These are phyloP conservation scores for Mycena amicta DNA, from an alignment of 768 basidiomycete genomes.

Conservation along the genomic window DNA sequence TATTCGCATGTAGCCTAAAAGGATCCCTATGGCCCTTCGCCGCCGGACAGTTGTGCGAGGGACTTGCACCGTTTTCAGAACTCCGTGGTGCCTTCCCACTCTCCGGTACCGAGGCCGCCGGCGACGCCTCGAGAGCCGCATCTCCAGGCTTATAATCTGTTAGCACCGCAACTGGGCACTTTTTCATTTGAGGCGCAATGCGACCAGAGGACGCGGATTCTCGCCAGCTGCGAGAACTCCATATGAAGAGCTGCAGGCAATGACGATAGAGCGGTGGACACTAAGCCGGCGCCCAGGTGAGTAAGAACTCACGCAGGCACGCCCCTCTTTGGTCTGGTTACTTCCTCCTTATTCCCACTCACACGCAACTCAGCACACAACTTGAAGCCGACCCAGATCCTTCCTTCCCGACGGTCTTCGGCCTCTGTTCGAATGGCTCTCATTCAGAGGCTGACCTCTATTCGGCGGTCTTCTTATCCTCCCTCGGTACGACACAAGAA, in stretches of 20 bases:
- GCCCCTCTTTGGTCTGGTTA: neutral
- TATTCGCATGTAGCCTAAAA: slow-evolving; percentile 35
- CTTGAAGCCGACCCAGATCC: slow-evolving; percentile 58
- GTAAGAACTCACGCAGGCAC: no score
- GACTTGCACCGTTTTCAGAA: slow-evolving; percentile 55
- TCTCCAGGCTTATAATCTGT: slow-evolving; percentile 5
- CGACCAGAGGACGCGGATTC: slow-evolving; percentile 69
- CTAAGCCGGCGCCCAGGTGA: neutral
- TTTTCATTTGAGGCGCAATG: no score
- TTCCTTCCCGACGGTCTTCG: slow-evolving; percentile 57
- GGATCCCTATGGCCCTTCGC: slow-evolving; percentile 38
- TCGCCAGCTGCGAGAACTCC: slow-evolving; percentile 34
- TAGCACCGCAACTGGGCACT: slow-evolving; percentile 26
- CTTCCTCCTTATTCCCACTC: slow-evolving; percentile 12
- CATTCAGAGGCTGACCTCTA: neutral
- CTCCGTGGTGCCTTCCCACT: slow-evolving; percentile 59
- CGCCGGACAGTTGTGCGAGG: slow-evolving; percentile 54
- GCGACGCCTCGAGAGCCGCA: slow-evolving; percentile 31
- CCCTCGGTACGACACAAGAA: neutral
- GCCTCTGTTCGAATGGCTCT: no score
- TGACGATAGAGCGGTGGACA: neutral
- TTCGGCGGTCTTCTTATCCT: neutral
- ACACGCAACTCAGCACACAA: slow-evolving; percentile 41
- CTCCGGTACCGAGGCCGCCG: neutral
- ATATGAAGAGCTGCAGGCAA: slow-evolving; percentile 42